phyloP scores from a whole-genome alignment of 768 basidiomycete genomes.

The Suillus variegatus region DNA sequence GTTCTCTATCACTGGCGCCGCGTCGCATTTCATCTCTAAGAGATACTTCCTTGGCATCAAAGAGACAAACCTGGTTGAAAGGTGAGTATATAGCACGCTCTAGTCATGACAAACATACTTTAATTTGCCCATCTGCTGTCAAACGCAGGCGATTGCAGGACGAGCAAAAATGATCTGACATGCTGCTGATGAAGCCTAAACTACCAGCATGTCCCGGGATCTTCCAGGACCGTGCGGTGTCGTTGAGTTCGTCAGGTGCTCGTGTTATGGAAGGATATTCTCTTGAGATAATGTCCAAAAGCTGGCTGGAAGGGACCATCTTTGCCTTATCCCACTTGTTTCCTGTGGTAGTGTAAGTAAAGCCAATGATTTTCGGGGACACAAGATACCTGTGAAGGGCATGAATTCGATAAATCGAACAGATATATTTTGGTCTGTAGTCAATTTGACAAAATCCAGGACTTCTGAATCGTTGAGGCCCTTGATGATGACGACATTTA shows the following conservation, averaged over 20 bases:
- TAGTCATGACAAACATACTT: conserved; percentile 43
- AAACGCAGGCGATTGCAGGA: conserved; percentile 83
- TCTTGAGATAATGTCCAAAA: conserved; percentile 52
- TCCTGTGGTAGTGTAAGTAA: conserved; percentile 43
- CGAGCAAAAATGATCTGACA: conserved; percentile 92
- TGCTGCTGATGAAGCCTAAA: conserved; percentile 89
- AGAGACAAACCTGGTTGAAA: conserved; percentile 72
- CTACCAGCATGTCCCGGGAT: conserved; percentile 71
- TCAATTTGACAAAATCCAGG: conserved; percentile 76
- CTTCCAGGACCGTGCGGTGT: conserved; percentile 80
- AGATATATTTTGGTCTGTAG: conserved; percentile 59
- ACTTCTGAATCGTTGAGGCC: conserved; percentile 84
- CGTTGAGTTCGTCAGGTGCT: conserved; percentile 66
- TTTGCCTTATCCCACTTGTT: conserved; percentile 85
- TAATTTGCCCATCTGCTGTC: conserved; percentile 91
- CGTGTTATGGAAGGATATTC: conserved; percentile 55
- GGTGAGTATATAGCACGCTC: conserved; percentile 1
- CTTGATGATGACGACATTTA: conserved; percentile 84
- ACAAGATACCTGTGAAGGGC: conserved; percentile 77
- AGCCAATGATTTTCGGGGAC: background rate
- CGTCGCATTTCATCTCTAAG: conserved; percentile 72
- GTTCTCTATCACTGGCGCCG: conserved; percentile 62
- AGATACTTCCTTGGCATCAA: conserved; percentile 83
- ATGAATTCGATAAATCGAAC: conserved; percentile 93
- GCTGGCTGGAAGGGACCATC: conserved; percentile 74